Evolutionary conservation across 176 grass and related monocot genomes (phyloP).

Genomic region (Carex cristatella): DNA sequence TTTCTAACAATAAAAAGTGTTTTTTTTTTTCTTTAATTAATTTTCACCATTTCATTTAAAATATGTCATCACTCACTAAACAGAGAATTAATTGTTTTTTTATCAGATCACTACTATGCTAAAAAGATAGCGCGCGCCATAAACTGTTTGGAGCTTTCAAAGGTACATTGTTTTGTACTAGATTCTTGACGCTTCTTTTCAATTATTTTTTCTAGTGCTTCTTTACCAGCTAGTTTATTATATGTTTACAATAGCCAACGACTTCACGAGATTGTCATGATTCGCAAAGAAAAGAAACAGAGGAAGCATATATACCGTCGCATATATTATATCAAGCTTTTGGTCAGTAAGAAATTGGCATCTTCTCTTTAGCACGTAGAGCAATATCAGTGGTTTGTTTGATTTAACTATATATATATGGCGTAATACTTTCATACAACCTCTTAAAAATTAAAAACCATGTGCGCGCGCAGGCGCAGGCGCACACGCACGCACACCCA

Average conservation of each 20-base stretch:
- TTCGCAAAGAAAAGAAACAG: not conserved
- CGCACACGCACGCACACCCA: too few relatives aligned
- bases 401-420: not conserved
- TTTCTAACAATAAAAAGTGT: not conserved
- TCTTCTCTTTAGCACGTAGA: not conserved
- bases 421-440: not conserved
- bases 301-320: not conserved
- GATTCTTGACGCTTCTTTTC: not conserved
- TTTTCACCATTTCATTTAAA: not conserved
- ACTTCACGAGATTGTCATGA: not conserved
- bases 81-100: not conserved
- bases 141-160: not conserved
- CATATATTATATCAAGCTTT: conserved; percentile 2
- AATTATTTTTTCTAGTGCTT: not conserved
- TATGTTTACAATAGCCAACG: not conserved
- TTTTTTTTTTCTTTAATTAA: too few relatives aligned
- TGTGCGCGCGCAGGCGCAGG: not conserved
- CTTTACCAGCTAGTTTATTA: not conserved
- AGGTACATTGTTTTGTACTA: not conserved
- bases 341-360: not conserved
- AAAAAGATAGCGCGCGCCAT: not conserved
- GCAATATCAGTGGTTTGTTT: not conserved
- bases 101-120: not conserved
- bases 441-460: not conserved
- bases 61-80: not conserved